Evolutionary conservation across 257 asterid genomes (phyloP), one percentile per base, ranked within the genome.

Genomic region (Verbena officinalis): DNA sequence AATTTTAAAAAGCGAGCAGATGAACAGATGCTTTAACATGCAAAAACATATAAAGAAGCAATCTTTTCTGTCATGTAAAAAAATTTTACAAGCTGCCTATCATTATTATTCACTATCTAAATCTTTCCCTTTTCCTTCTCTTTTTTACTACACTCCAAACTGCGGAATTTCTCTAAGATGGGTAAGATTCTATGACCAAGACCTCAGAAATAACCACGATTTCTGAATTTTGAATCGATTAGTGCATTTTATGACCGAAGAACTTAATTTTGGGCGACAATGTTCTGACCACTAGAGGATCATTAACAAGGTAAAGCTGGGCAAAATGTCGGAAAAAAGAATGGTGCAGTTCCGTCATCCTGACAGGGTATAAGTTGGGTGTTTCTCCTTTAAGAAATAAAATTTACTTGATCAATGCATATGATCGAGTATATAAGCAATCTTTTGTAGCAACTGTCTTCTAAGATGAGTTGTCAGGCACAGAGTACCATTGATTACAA

Each of bases 161-260:
- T 44, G 49, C 46, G 17, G 64, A 30, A 7, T 30, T 34, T 54
- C 56, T 42, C 64, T 31, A 39, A 27, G 58, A 55, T 55, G 13
- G 44, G 23, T 40, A 31, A 24, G 22, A 55, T 55, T n/a, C 65
- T 19, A 30, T 31, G 53, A 55, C 46, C 57, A 45, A 57, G 65
- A 23, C 31, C 14, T 22, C 6, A 62, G 43, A 62, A 45, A 27
- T 46, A 24, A 7, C 36, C 19, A 13, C 42, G 39, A 36, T 38
- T 24, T 38, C 45, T 27, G 40, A 42, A 16, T 23, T 59, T 58
- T 13, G 42, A 24, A 40, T 54, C 23, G 16, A 53, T 11, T 16
- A 20, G 38, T 45, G 55, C n/a, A 12, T 65, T 23, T 53, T 23
- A 1, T 53, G 9, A 6, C 9, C 16, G 23, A 48, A 38, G 15